These are phyloP conservation scores for Raffaelea ambrosiae DNA, from an alignment of 2,329 filamentous ascomycete genomes.

Conservation along the genomic window DNA sequence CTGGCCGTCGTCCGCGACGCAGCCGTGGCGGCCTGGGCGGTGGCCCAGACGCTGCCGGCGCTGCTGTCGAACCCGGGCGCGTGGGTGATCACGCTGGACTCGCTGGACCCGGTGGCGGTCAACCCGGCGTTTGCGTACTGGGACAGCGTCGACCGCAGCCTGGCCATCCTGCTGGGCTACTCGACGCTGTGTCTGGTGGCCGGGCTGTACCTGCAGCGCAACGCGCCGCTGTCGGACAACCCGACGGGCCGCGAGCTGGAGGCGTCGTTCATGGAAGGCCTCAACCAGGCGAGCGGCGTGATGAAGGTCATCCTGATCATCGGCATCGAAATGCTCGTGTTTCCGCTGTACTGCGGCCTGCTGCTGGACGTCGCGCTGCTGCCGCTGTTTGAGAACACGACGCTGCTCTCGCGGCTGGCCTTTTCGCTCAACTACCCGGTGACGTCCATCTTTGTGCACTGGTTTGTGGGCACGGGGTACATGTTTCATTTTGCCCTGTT, in stretches of 20 bases:
- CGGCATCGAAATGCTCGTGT: constrained; percentile 97
- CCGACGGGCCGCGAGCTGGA: constrained; percentile 57
- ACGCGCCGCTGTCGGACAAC: constrained; percentile 55
- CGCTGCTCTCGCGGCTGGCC: constrained; percentile 63
- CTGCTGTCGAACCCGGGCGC: constrained; percentile 37
- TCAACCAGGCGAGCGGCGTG: constrained; percentile 91
- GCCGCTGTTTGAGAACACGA: constrained; percentile 78
- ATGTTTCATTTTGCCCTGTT: constrained; percentile 99
- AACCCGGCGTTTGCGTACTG: constrained; percentile 58
- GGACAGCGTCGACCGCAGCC: constrained; percentile 55
- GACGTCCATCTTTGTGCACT: constrained; percentile 92
- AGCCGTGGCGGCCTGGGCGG: constrained; percentile 13
- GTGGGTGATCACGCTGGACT: constrained; percentile 51
- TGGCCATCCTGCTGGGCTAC: constrained; percentile 77
- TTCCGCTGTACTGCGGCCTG: constrained; percentile 90
- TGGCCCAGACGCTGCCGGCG: constrained; percentile 23
- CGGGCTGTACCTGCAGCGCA: constrained; percentile 69
- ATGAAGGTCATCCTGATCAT: constrained; percentile 98
- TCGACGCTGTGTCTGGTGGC: constrained; percentile 64
- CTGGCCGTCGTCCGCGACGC: constrained; percentile 12
- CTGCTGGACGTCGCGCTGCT: constrained; percentile 82
- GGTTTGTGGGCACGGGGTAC: constrained; percentile 97
- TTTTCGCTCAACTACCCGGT: constrained; percentile 75
- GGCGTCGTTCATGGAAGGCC: constrained; percentile 67
- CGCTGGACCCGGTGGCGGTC: constrained; percentile 28